A percentile compares a stretch with the other conserved stretches of the same genome.
Evolutionary conservation across 306 rosid genomes (phyloP).

Genomic region (Prunus fruticosa): DNA sequence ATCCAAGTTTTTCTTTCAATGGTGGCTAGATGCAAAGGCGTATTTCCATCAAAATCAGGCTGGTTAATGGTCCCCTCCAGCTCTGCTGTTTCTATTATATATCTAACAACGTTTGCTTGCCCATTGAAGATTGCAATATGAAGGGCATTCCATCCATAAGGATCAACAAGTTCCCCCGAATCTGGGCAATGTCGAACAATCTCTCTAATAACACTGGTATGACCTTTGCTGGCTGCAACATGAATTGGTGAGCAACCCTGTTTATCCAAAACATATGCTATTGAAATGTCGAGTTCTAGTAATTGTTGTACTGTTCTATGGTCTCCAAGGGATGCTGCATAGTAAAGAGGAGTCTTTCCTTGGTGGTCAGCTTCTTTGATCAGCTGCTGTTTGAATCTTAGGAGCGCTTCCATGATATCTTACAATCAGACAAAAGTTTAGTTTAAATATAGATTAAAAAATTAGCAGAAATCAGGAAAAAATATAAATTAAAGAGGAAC

Average conservation of each 20-base stretch:
- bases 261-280: constrained; percentile 1
- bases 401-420: background rate
- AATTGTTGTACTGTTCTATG: background rate
- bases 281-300: background rate
- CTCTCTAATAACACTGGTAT: background rate
- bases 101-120: background rate
- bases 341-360: background rate
- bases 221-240: background rate
- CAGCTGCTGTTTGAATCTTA: background rate
- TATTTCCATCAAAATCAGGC: constrained; percentile 6
- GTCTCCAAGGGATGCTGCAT: constrained; percentile 6
- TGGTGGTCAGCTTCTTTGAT: constrained; percentile 1
- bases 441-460: background rate
- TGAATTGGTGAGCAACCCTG: background rate
- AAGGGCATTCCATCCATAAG: background rate
- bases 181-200: background rate
- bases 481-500: too few relatives aligned
- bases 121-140: background rate
- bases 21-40: background rate
- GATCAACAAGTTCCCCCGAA: background rate
- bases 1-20: background rate
- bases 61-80: background rate
- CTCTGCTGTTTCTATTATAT: background rate
- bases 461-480: too few relatives aligned
- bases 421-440: background rate